Evolutionary conservation across 768 basidiomycete species (phyloP).

Genomic region (Hericium rajendrae): DNA sequence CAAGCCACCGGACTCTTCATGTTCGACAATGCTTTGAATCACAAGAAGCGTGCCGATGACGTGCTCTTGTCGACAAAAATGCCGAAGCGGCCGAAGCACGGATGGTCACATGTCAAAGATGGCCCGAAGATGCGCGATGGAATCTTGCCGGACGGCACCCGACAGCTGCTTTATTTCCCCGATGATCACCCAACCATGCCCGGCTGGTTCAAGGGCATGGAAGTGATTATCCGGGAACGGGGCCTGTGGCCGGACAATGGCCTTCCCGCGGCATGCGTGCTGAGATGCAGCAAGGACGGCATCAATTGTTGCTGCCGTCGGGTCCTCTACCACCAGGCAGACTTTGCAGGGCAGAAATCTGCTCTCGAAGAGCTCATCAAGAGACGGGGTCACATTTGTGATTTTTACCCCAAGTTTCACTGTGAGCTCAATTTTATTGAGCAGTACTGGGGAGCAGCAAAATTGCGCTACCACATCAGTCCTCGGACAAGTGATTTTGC

Average conservation of each 20-base stretch:
- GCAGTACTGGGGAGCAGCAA: conserved; percentile 1
- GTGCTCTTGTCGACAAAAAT: neutral
- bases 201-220: too few relatives aligned
- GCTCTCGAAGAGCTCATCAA: too few relatives aligned
- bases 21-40: conserved; percentile 23
- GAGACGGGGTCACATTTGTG: too few relatives aligned
- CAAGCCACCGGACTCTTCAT: conserved; percentile 12
- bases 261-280: neutral
- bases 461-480: conserved; percentile 3
- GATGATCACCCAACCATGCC: neutral
- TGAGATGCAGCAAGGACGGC: neutral
- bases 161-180: neutral
- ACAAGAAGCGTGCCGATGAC: conserved; percentile 17
- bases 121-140: neutral
- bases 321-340: neutral
- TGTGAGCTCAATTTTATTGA: too few relatives aligned
- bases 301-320: neutral
- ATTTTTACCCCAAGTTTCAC: too few relatives aligned
- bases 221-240: too few relatives aligned
- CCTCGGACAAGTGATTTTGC: neutral
- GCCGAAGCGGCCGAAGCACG: neutral
- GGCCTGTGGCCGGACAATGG: neutral
- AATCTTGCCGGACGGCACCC: neutral
- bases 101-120: neutral
- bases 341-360: neutral